Base-by-base conservation (phyloP, 352 stramenopile genomes). In the Salisapilia sapeloensis region DNA sequence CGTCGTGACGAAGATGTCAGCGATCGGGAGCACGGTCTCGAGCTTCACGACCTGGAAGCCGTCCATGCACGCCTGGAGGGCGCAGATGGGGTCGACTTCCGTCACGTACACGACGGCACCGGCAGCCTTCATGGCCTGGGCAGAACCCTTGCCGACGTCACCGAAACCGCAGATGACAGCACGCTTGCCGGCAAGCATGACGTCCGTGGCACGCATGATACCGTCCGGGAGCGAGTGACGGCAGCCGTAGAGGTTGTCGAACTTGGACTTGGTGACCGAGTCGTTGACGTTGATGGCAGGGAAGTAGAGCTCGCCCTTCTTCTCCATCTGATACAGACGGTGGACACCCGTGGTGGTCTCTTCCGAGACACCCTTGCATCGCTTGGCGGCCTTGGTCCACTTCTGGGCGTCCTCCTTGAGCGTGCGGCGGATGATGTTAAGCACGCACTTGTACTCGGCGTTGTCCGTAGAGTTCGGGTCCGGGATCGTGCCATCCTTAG, bases 201-300 rank as follows among this genome's bases (percentile, higher is more conserved):
- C 94, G 62, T 99, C 93, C 18, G 92, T 98, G 45, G 94, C 94
- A 60, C 93, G 89, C 90, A 97, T 98, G 63, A 98, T 95, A 51
- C 92, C 93, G 72, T 98, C 93, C 6, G 93, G 92, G 7, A 99
- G 81, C 24, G 93, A 98, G 76, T 98, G 94, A 55, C 96, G 96
- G 84, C 93, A 98, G 58, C 93, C 94, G 58, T 98, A 98, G 20
- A 99, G 64, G 78, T 98, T 98, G 72, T 98, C 94, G 50, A 98
- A 99, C 64, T 99, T 99, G 45, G 91, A 98, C 76, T 99, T 99
- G 63, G 94, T 99, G 20, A 99, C 94, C 40, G 82, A 97, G 70
- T 99, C 93, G 69, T 99, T 98, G 33, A 99, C 93, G 60, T 98
- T 99, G 61, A 99, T 98, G 43, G 89, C 90, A 8, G 94, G 92